A percentile compares a stretch with the other conserved stretches of the same genome.
phyloP scores from a whole-genome alignment of 768 basidiomycete species.

The Exsudoporus frostii region DNA sequence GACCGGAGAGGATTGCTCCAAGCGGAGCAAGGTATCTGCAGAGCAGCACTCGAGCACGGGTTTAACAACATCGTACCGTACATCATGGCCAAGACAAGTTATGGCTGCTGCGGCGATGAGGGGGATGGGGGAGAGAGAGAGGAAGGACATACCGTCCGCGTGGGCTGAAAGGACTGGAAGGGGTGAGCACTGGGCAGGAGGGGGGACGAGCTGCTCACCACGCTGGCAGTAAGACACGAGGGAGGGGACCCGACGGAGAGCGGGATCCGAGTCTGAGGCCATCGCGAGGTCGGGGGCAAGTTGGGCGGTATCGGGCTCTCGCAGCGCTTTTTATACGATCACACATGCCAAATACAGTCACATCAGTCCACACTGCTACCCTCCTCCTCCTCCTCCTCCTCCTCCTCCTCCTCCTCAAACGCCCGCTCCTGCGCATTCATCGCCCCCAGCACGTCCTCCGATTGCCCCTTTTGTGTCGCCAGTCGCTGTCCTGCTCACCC shows the following conservation, averaged over 20 bases:
- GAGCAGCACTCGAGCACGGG: constrained; percentile 75
- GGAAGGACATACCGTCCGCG: constrained; percentile 51
- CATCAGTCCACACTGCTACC: background rate
- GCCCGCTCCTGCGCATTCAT: constrained; percentile 74
- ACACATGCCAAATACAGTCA: constrained; percentile 18
- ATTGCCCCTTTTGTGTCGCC: constrained; percentile 72
- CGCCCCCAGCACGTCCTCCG: constrained; percentile 77
- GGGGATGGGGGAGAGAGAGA: background rate
- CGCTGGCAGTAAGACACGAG: constrained; percentile 72
- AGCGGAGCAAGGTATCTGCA: constrained; percentile 61
- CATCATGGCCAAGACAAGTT: constrained; percentile 53
- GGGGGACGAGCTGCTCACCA: constrained; percentile 41
- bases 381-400: constrained; percentile 31
- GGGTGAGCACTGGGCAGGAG: constrained; percentile 10
- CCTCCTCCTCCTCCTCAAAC: constrained; percentile 46
- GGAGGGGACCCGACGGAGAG: constrained; percentile 49
- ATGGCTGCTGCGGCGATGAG: constrained; percentile 45
- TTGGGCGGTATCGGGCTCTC: background rate
- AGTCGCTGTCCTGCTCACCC: constrained; percentile 65
- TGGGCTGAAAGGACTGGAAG: constrained; percentile 54
- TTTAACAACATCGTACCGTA: constrained; percentile 62
- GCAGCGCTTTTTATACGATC: constrained; percentile 18
- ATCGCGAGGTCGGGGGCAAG: constrained; percentile 18
- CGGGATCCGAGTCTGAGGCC: constrained; percentile 34
- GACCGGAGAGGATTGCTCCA: constrained; percentile 73